Evolutionary conservation across 73 alveolate genomes (phyloP), one percentile per base, ranked within the genome.

Genomic region (Symbiodinium pilosum): DNA sequence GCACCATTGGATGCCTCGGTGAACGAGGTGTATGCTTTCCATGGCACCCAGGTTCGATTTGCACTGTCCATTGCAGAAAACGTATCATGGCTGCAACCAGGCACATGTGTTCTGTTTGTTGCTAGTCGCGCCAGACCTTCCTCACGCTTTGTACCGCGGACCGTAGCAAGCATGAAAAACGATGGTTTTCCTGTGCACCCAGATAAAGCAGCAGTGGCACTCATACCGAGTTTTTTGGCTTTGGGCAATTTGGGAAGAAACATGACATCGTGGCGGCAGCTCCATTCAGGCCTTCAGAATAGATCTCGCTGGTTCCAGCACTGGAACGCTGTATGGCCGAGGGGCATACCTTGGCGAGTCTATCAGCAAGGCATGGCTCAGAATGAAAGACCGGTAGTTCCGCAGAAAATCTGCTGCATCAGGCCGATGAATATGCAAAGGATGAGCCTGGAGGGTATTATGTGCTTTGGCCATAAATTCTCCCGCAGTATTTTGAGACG

Each of bases 281-380:
- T 2, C 7, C 24, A 7, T 14, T 21, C 4, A 88, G 95, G 95
- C 71, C 32, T 88, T 88, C 95, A 88, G 75, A 14, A 88, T 88
- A 68, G 95, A 88, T 51, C 44, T 88, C 41, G 98, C 91, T 26
- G 98, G 98, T 54, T 92, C 98, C 56, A 92, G 89, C 91, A 92
- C 98, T 14, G 98, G 98, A n/a, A 92, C 98, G 26, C 54, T 92
- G 34, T 92, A 92, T 36, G 98, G 98, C n/a, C 54, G 98, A 32
- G 98, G 98, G 24, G 98, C 98, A 34, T 92, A 92, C 32, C 56
- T 92, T 32, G 98, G 91, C 54, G 98, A 92, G 36, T 92, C 98
- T 47, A 92, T 92, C 98, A 92, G 89, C 51, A 92, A 92, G 98
- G 98, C 98, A n/a, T 26, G 39, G 38, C 9, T 14, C 34, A n/a